Conservation (phyloP, 805 yeast species). For the Nakazawaea populi region DNA sequence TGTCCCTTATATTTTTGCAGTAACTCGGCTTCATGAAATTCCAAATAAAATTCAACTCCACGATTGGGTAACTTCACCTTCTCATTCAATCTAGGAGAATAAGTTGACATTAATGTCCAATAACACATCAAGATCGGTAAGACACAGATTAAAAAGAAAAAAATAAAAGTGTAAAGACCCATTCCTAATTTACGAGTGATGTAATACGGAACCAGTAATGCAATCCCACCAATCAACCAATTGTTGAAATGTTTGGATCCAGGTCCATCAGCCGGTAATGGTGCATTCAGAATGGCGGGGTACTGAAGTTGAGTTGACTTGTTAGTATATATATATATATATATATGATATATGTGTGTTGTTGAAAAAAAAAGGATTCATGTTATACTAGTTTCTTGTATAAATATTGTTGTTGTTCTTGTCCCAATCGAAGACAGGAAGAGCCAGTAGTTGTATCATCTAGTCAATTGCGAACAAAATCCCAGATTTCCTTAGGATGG, state of each 20-base stretch:
- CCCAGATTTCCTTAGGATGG: too few species aligned
- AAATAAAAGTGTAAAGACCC: conserved; percentile 60
- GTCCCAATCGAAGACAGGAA: too few species aligned
- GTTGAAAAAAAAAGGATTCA: too few species aligned
- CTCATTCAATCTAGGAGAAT: conserved; percentile 76
- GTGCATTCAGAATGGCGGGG: conserved; percentile 81
- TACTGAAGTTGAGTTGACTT: conserved; percentile 18
- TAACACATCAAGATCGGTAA: conserved; percentile 74
- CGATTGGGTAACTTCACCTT: conserved; percentile 69
- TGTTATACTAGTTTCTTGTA: too few species aligned
- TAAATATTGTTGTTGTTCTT: too few species aligned
- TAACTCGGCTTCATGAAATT: conserved; percentile 70
- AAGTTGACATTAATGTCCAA: conserved; percentile 76
- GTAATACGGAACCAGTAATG: conserved; percentile 56
- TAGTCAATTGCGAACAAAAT: too few species aligned
- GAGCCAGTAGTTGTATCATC: too few species aligned
- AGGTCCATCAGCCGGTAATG: conserved; percentile 89
- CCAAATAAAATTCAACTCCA: conserved; percentile 75
- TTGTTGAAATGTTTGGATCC: conserved; percentile 76
- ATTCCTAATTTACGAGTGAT: conserved; percentile 62
- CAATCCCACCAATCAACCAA: conserved; percentile 38
- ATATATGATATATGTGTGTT: too few species aligned
- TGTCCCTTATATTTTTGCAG: conserved; percentile 64
- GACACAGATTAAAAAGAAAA: conserved; percentile 48
- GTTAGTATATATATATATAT: too few species aligned